Base-by-base conservation (phyloP, 306 rosid species). In the Arachis stenosperma region DNA sequence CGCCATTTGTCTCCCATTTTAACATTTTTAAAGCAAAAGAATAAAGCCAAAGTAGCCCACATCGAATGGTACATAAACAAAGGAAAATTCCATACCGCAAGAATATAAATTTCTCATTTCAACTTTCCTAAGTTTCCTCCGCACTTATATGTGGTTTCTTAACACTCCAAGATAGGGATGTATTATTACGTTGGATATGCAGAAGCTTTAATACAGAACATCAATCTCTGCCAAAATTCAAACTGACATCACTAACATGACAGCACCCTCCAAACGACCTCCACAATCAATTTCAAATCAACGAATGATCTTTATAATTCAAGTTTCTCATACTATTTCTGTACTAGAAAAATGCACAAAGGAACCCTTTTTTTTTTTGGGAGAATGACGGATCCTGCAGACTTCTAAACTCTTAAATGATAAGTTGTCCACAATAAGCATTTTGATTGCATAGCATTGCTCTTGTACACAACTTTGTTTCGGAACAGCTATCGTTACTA, bases 401-500 rank as follows among this genome's bases (percentile, higher is more conserved):
- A 5, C 52, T 10, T 47, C 27, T 22, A 22, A 22, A 22, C 27
- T 22, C 14, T 9, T 47, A 47, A 47, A 3, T 47, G 37, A 33
- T 33, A 33, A 33, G 37, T 33, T 33, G 37, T 33, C 37, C 37
- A 33, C 37, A 33, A 33, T 33, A 33, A 33, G 37, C n/a, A 11
- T 48, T 48, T 3, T 48, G n/a, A 12, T 14, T 10, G 2, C n/a
- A 12, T 11, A 10, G 6, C 54, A 48, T 48, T 48, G 54, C 2
- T 48, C 54, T 48, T 48, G 37, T 12, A 48, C 6, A 48, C 54
- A 29, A 7, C 5, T 14, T 70, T 47, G 17, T 51, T 33, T 42
- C 46, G 56, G 13, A 70, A 56, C 36, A 52, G 37, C 68, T n/a
- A 56, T 55, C 73, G 36, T 13, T 41, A 57, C 10, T 27, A 42